Base-by-base conservation (phyloP, 495 filamentous ascomycete species). In the Talaromyces thailandensis region DNA sequence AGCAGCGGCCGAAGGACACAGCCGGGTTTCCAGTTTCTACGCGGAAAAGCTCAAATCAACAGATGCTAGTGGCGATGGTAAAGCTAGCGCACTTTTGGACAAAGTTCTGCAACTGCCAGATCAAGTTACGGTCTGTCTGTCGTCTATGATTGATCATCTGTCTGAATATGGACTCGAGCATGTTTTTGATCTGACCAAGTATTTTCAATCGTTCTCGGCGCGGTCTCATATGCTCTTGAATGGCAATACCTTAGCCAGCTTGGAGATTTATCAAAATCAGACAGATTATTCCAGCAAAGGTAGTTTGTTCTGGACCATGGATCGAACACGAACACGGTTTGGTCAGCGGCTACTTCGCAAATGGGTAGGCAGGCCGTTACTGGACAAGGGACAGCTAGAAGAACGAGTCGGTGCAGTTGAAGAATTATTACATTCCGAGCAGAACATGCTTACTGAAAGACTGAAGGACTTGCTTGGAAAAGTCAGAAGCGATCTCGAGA, bases 181-280 rank as follows among this genome's bases (percentile, higher is more conserved):
- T 75, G 90, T 99, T 37, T 96, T 99, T 66, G 89, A 96, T 69
- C 73, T 99, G 32, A 98, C 94, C 7, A 96, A 96, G 64, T 96
- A 98, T 69, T 99, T 99, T 73, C 89, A 98, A 69, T 90, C 93
- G 0, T 99, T 99, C 73, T 96, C 90, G 67, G 90, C 93, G 2
- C 81, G 94, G 28, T 92, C 93, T 14, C 92, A 97, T 67, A 98
- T 99, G 94, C 79, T 98, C 3, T 80, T 99, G 63, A 97, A 96
- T 67, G 94, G 93, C 18, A 99, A 96, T 61, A 99, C 92, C 0
- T 69, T 99, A 37, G 91, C 92, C 14, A 96, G 91, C 68, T 79
- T 99, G 14, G 94, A 99, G 71, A 90, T 99, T 2, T 99, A 97
- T 71, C 86, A 93, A 28, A 99, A 99, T 64, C 86, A 92, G 64